phyloP scores from a whole-genome alignment of 768 basidiomycete genomes.

The Russula brevipes region DNA sequence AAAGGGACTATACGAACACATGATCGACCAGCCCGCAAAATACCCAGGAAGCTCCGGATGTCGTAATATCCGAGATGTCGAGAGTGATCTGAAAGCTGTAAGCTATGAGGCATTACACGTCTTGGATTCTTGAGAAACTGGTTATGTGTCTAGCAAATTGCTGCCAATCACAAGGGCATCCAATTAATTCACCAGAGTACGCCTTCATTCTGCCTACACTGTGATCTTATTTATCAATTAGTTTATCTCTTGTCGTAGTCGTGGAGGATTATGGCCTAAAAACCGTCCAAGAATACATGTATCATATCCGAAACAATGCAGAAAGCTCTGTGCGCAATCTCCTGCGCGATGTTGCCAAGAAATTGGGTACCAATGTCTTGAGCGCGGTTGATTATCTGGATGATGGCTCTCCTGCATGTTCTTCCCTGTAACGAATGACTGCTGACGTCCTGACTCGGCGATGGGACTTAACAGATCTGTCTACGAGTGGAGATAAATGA shows the following conservation, averaged over 20 bases:
- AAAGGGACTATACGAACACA: slow-evolving; percentile 66
- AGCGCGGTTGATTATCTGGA: slow-evolving; percentile 79
- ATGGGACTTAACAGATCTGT: slow-evolving; percentile 46
- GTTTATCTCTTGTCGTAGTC: slow-evolving; percentile 40
- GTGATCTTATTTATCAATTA: slow-evolving; percentile 15
- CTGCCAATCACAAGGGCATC: slow-evolving; percentile 89
- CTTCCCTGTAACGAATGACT: not conserved
- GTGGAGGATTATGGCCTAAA: slow-evolving; percentile 80
- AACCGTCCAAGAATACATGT: slow-evolving; percentile 92
- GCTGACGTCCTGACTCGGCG: not conserved
- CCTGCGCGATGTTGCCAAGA: slow-evolving; percentile 66
- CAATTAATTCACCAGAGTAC: slow-evolving; percentile 75
- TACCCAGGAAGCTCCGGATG: slow-evolving; percentile 87
- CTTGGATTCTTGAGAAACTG: slow-evolving; percentile 9
- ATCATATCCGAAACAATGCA: slow-evolving; percentile 83
- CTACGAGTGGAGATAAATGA: slow-evolving; percentile 75
- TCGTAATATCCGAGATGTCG: slow-evolving; percentile 81
- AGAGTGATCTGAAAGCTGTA: slow-evolving; percentile 88
- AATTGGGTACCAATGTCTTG: slow-evolving; percentile 58
- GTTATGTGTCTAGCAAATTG: slow-evolving; percentile 63
- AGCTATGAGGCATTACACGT: slow-evolving; percentile 28
- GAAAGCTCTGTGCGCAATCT: slow-evolving; percentile 82
- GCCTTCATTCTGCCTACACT: slow-evolving; percentile 24
- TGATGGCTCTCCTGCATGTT: slow-evolving; percentile 74
- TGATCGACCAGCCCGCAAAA: slow-evolving; percentile 74